Base-by-base conservation (phyloP, 768 basidiomycete genomes). In the Exsudoporus frostii region DNA sequence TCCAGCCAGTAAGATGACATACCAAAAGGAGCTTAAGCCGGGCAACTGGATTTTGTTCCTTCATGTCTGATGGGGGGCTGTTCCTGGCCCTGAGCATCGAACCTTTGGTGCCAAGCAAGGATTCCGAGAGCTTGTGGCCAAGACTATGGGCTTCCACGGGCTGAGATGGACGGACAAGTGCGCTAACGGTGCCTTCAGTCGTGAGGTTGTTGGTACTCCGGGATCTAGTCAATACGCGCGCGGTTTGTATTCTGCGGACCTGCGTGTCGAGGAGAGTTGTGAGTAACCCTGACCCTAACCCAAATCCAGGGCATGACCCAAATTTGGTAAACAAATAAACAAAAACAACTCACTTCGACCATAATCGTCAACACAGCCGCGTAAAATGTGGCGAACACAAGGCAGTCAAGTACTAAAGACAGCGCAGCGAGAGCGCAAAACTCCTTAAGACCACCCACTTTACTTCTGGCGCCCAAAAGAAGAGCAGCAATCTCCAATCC, bases 381-480 rank as follows among this genome's bases (percentile, higher is more conserved):
- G 66, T 96, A 88, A 72, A 97, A 96, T 1, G 92, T 92, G 71
- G 88, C 88, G 56, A 97, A 81, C 70, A 92, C 77, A 29, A 93
- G 64, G 67, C 94, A 97, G 68, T 99, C 97, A 41, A 95, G 78
- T 9, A 79, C 79, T 45, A 99, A 77, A 47, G 92, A 77, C n/a
- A 98, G 69, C 2, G 93, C 94, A 0, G 95, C 97, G 15, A 98
- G 82, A 11, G 93, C 90, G 66, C 96, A 98, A 57, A 98, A 96
- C 71, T 99, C 95, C 56, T 82, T 84, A 45, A 99, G 74, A 11
- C 96, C 96, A 20, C 88, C 86, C 25, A 98, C 92, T 40, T 85
- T 86, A 56, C 85, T 86, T 60, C 87, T 84, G 2, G 92, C 93
- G 3, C 97, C 97, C 39, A 95, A 79, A 41, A 87, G 73, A 5